Evolutionary conservation across 805 yeast genomes (phyloP), one percentile per base, ranked within the genome.

Genomic region (Wickerhamomyces chambardii): DNA sequence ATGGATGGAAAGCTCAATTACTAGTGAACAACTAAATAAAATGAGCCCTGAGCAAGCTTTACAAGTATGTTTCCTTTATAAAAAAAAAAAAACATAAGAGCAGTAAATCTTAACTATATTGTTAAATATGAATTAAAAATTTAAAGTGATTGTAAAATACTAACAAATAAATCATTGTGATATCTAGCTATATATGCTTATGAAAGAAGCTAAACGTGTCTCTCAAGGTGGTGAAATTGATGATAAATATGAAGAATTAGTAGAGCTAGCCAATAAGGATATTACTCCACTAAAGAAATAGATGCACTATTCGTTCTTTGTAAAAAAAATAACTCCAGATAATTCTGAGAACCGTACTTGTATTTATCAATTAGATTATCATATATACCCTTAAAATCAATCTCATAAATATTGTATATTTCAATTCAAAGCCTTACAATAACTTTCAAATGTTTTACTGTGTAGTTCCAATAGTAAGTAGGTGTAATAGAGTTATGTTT

Each of bases 41-140:
- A 75, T 92, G 89, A 75, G 83, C 18, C 90, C 92, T 7, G 96
- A 92, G 46, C 97, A 92, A 61, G 68, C 87, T 35, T 76, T 78
- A 6, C 98, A 90, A 60, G 59, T 58, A 40, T n/a, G 55, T 44
- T 19, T 25, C 6, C 15, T 16, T 27, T 15, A 3, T 14, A n/a
- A 5, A 5, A 14, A 10, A 19, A 3, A 15, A 26, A 4, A 24
- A 7, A 19, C 11, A 15, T 29, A 17, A 17, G n/a, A n/a, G n/a
- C n/a, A n/a, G 10, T 19, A 19, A 19, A 7, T 19, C 6, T 10
- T 19, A 19, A 8, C 22, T 19, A 8, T 19, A n/a, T 18, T 5
- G 8, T 17, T 27, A 27, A 27, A 6, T 26, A 21, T 15, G 5
- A 12, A 26, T 9, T 19, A 10, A 3, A 8, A 19, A 8, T 19